Percentiles rank a stretch among this genome's conserved stretches.
Evolutionary conservation across 2,329 filamentous ascomycete genomes (phyloP).

Genomic region (Colletotrichum coccodes): DNA sequence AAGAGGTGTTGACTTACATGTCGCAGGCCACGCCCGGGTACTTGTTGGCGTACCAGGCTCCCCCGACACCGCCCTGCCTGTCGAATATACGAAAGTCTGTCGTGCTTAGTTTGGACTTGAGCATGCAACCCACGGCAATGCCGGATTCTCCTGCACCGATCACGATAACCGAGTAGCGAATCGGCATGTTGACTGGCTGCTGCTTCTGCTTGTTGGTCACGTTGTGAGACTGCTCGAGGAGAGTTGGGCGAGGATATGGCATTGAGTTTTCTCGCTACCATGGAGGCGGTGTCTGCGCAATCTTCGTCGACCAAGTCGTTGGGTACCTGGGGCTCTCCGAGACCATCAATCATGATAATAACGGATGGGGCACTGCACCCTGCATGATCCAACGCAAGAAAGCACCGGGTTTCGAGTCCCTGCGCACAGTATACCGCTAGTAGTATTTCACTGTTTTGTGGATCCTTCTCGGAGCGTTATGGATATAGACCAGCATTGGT

Average conservation of each 20-base stretch:
- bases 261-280: neutral
- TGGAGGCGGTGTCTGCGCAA: neutral
- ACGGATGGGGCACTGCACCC: neutral
- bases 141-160: constrained; percentile 3
- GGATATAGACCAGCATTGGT: neutral
- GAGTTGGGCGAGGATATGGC: neutral
- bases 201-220: neutral
- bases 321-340: neutral
- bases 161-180: neutral
- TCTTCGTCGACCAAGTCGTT: neutral
- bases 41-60: neutral
- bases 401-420: neutral
- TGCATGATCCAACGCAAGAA: neutral
- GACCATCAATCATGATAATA: neutral
- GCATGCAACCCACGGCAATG: constrained; percentile 7
- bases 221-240: neutral
- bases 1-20: neutral
- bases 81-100: constrained; percentile 2
- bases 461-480: neutral
- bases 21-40: constrained; percentile 3
- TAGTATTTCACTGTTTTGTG: neutral
- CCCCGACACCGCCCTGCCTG: neutral
- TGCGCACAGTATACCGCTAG: neutral
- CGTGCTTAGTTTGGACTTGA: neutral
- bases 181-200: neutral